phyloP scores from a whole-genome alignment of 2,329 filamentous ascomycete species.

The Paecilomyces dactylethromorphus region DNA sequence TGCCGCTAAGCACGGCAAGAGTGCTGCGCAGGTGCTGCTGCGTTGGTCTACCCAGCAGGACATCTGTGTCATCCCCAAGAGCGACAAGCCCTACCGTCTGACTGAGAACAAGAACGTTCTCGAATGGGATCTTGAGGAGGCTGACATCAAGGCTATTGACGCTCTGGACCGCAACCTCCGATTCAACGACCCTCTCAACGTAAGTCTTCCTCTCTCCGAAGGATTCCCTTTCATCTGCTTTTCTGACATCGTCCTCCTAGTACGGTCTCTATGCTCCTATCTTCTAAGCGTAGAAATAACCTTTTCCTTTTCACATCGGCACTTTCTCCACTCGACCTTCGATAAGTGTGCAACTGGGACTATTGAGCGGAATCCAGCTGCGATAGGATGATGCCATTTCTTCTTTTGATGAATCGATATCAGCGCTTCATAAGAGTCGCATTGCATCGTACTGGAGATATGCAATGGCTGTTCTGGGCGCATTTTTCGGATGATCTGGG shows the following conservation, averaged over 20 bases:
- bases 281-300: background rate
- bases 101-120: slow-evolving; percentile 61
- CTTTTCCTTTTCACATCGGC: background rate
- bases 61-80: slow-evolving; percentile 78
- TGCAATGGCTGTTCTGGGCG: background rate
- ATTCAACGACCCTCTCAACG: slow-evolving; percentile 71
- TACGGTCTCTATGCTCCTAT: slow-evolving; percentile 41
- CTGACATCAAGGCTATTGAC: slow-evolving; percentile 62
- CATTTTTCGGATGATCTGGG: background rate
- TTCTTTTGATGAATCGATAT: background rate
- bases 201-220: slow-evolving; percentile 36
- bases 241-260: slow-evolving; percentile 28
- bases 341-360: background rate
- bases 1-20: slow-evolving; percentile 64
- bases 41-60: slow-evolving; percentile 81
- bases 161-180: slow-evolving; percentile 59
- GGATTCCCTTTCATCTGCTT: slow-evolving; percentile 4
- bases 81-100: slow-evolving; percentile 51
- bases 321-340: background rate
- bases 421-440: background rate
- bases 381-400: background rate
- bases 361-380: background rate
- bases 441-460: background rate
- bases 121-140: slow-evolving; percentile 58
- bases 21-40: slow-evolving; percentile 72